Conservation (phyloP, 2,329 filamentous ascomycete genomes). For the Leptographium flavum region DNA sequence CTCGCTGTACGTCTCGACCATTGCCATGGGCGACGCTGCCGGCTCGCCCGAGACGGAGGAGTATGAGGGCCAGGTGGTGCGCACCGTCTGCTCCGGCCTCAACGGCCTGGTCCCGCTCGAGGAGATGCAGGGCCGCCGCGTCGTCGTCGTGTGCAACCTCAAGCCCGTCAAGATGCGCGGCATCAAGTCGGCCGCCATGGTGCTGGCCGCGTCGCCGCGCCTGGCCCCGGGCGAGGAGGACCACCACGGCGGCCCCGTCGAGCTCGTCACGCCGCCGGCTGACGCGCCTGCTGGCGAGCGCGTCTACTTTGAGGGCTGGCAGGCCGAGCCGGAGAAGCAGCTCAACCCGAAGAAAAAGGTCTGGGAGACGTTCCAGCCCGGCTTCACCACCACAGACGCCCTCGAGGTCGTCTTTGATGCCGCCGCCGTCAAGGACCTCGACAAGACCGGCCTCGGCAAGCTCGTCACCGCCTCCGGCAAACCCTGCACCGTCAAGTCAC, state of each 20-base stretch:
- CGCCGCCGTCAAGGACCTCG: conserved; percentile 58
- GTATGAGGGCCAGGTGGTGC: conserved; percentile 79
- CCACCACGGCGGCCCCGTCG: conserved; percentile 79
- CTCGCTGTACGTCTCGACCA: conserved; percentile 87
- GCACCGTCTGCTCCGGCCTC: conserved; percentile 92
- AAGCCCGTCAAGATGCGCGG: conserved; percentile 99
- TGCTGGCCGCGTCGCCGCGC: conserved; percentile 82
- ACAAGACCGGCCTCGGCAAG: conserved; percentile 51
- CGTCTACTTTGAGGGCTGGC: conserved; percentile 88
- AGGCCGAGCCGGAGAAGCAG: conserved; percentile 80
- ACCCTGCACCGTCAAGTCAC: conserved; percentile 66
- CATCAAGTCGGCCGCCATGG: conserved; percentile 68
- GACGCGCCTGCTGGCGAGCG: conserved; percentile 71
- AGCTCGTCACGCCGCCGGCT: conserved; percentile 74
- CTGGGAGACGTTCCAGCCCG: conserved; percentile 93
- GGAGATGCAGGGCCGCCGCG: conserved; percentile 94
- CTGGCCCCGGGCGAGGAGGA: conserved; percentile 69
- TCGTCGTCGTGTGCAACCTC: conserved; percentile 91
- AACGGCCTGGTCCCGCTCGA: conserved; percentile 85
- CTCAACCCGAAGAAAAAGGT: conserved; percentile 99
- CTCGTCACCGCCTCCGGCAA: conserved; percentile 67
- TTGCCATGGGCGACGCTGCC: conserved; percentile 79
- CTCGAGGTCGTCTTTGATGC: conserved; percentile 83
- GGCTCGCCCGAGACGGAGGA: conserved; percentile 81
- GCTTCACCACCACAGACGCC: conserved; percentile 75